phyloP scores from a whole-genome alignment of 2,329 filamentous ascomycete genomes.

The Colletotrichum sp. region DNA sequence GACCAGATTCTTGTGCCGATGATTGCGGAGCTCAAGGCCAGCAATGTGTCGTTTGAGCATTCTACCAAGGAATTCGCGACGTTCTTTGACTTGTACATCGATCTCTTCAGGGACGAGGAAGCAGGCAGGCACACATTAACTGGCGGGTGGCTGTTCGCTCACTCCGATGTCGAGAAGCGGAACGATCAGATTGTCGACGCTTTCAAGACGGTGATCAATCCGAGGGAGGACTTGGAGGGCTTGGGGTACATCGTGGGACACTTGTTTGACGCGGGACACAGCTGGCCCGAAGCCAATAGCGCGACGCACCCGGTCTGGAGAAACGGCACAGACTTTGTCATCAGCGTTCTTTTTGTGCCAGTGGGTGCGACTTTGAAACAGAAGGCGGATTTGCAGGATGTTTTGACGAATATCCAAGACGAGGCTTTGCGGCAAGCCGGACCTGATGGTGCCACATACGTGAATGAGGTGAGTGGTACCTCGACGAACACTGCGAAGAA shows the following conservation, averaged over 20 bases:
- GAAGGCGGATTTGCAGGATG: background rate
- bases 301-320: slow-evolving; percentile 44
- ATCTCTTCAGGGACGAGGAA: slow-evolving; percentile 40
- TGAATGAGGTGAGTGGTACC: background rate
- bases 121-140: slow-evolving; percentile 37
- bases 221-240: background rate
- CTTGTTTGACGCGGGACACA: slow-evolving; percentile 37
- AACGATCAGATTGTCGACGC: slow-evolving; percentile 18
- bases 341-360: background rate
- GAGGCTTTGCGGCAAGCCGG: background rate
- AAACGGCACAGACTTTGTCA: slow-evolving; percentile 18
- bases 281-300: slow-evolving; percentile 38
- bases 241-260: slow-evolving; percentile 16
- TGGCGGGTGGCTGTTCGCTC: slow-evolving; percentile 41
- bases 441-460: background rate
- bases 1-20: background rate
- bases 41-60: background rate
- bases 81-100: slow-evolving; percentile 37
- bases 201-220: background rate
- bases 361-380: background rate
- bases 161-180: slow-evolving; percentile 37
- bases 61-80: background rate
- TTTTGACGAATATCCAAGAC: background rate
- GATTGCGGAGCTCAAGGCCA: background rate
- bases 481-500: fast-evolving